A percentile compares a stretch with the other conserved stretches of the same genome.
Evolutionary conservation across 2,329 filamentous ascomycete species (phyloP).

Genomic region (Colletotrichum gloeosporioides): DNA sequence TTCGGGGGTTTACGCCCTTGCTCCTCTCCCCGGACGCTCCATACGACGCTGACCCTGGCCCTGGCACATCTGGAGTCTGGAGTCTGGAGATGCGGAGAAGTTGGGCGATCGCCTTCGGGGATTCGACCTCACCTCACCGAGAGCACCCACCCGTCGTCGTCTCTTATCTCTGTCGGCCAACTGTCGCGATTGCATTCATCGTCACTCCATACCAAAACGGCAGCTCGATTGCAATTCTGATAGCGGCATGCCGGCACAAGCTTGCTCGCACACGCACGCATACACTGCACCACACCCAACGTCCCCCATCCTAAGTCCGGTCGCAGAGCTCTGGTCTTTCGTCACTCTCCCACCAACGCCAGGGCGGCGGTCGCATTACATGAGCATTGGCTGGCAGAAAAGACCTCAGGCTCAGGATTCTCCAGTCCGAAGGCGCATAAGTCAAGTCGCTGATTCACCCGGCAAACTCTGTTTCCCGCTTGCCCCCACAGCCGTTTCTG

Average conservation of each 20-base stretch:
- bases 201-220: neutral
- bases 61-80: neutral
- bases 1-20: neutral
- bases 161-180: neutral
- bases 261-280: neutral
- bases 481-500: slow-evolving; percentile 18
- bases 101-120: neutral
- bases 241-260: neutral
- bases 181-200: neutral
- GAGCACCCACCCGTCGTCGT: neutral
- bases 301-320: slow-evolving; percentile 15
- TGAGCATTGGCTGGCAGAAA: neutral
- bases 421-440: slow-evolving; percentile 5
- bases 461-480: slow-evolving; percentile 13
- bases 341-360: neutral
- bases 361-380: neutral
- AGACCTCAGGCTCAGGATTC: neutral
- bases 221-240: neutral
- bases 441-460: slow-evolving; percentile 17
- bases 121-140: slow-evolving; percentile 3
- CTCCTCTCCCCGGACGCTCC: neutral
- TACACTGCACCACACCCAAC: neutral
- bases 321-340: neutral
- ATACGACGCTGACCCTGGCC: neutral
- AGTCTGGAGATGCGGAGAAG: slow-evolving; percentile 3